Evolutionary conservation across 306 rosid species (phyloP).

Genomic region (Cicer bijugum): DNA sequence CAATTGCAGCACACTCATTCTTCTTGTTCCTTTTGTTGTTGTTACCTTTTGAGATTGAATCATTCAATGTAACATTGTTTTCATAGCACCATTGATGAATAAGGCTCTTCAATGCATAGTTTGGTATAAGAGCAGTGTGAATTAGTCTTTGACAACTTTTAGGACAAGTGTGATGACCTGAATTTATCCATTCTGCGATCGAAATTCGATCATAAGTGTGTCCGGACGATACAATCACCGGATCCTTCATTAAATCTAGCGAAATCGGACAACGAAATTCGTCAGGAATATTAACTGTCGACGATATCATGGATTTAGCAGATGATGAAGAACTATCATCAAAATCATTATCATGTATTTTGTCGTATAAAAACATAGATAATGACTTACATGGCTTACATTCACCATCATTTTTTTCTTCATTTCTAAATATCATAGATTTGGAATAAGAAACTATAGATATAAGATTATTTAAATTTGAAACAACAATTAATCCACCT

Average conservation of each 20-base stretch:
- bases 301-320: slow-evolving; percentile 49
- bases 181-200: slow-evolving; percentile 85
- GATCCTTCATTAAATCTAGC: slow-evolving; percentile 83
- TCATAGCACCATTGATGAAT: slow-evolving; percentile 85
- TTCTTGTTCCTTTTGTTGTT: slow-evolving; percentile 43
- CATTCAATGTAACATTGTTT: slow-evolving; percentile 54
- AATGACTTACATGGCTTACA: slow-evolving; percentile 52
- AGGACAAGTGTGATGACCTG: slow-evolving; percentile 91
- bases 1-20: slow-evolving; percentile 54
- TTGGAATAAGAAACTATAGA: slow-evolving; percentile 71
- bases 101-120: slow-evolving; percentile 82
- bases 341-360: slow-evolving; percentile 38
- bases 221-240: slow-evolving; percentile 90
- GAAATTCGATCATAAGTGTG: slow-evolving; percentile 83
- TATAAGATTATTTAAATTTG: slow-evolving; percentile 74
- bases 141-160: slow-evolving; percentile 86
- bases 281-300: slow-evolving; percentile 61
- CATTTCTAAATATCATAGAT: slow-evolving; percentile 59
- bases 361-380: slow-evolving; percentile 45
- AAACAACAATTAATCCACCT: slow-evolving; percentile 80
- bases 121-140: slow-evolving; percentile 90
- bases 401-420: slow-evolving; percentile 50
- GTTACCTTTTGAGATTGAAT: slow-evolving; percentile 49
- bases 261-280: slow-evolving; percentile 94
- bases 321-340: slow-evolving; percentile 54